Base-by-base conservation (phyloP, 1,284 basidiomycete species). In the Cutaneotrichosporon sp. region DNA sequence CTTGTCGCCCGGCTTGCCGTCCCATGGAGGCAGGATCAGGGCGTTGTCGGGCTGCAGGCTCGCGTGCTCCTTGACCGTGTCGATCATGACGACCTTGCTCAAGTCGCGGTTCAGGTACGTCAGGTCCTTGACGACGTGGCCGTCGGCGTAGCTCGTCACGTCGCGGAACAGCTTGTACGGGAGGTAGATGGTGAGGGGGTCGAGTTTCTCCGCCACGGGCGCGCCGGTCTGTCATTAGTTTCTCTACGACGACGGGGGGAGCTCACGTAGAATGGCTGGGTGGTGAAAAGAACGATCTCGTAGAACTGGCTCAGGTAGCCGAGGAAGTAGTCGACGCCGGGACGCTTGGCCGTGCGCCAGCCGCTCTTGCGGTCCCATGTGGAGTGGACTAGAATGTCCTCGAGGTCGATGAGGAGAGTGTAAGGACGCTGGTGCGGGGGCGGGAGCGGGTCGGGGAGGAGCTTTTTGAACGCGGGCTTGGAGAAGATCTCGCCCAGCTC, bases 241-340 rank as follows among this genome's bases (percentile, higher is more conserved):
- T n/a, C 17, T 34, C 8, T 3, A 13, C 18, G 20, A 42, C 17
- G 21, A 20, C 10, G 26, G 42, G n/a, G 20, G 21, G 10, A 17
- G 80, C 88, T 54, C 63, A 92, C 91, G 74, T 94, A 97, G 64
- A 83, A 80, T 49, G 90, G 84, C 76, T 97, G 91, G 9, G 85
- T 82, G 13, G 93, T 97, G 78, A 97, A 99, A 51, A 98, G 79
- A 20, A 98, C 93, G 58, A 98, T 83, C 76, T 99, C 94, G 74
- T 96, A 99, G 49, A 97, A 84, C 74, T 96, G 88, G 39, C 96
- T 94, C 94, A 98, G 98, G 73, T 58, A 86, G 74, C 88, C 88
- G 76, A 99, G 78, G 76, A 98, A 99, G 69, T 86, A 86, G 76
- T 85, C 96, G 9, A 94, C 87, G 3, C 96, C 96, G 1, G 94